Base-by-base conservation (phyloP, 1,284 basidiomycete genomes). In the Meira miltonrushii region DNA sequence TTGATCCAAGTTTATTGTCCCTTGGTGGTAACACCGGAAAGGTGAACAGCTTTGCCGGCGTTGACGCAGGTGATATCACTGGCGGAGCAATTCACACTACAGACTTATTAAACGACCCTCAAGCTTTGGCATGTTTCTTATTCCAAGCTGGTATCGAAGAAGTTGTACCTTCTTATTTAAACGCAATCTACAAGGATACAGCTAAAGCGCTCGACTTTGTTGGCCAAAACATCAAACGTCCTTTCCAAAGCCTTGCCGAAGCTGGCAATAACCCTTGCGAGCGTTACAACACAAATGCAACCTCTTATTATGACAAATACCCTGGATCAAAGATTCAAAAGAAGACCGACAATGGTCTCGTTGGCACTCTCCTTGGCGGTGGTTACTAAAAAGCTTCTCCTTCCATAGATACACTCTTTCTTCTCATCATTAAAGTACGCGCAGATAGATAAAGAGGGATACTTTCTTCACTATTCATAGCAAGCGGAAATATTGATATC, bases 41-140 rank as follows among this genome's bases (percentile, higher is more conserved):
- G 39, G 68, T 71, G 56, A 71, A 71, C 62, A 59, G 58, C 10
- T 71, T 71, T 51, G 58, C 67, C 15, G 68, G 68, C 13, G 54
- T 71, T 33, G 57, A 71, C 25, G 67, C 54, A 40, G 65, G 62
- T 3, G 59, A 71, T 58, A 55, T 71, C 28, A 67, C 65, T 40
- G 66, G 64, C 38, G 68, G 68, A 17, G 7, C 60, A 11, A 58
- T 61, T 62, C 64, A 67, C 51, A 13, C 55, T 13, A 54, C 48
- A 2, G 54, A 43, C 5, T 59, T 69, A 13, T 38, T 62, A 13
- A 53, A 55, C 17, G 58, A 71, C 46, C 62, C 65, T 2, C 57
- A 62, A 50, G 66, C 64, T 1, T 59, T 67, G 9, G 39, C 59
- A 28, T 69, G 67, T 55, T 69, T 54, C 63, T 61, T 69, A 41